These are phyloP conservation scores for Candida andamanensis DNA, from an alignment of 805 yeast genomes.

Conservation along the genomic window DNA sequence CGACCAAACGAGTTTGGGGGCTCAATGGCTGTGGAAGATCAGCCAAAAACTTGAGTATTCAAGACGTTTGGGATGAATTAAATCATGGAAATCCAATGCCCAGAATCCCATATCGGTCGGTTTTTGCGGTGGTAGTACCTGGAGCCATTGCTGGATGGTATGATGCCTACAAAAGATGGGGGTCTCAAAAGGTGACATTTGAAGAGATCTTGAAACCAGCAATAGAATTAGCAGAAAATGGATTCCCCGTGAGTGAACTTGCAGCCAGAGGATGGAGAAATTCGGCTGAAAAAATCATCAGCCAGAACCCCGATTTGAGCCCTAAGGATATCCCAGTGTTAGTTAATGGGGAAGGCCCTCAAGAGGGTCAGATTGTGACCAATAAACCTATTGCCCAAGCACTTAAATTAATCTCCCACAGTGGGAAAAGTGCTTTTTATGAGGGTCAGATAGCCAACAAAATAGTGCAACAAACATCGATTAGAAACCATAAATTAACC, in stretches of 20 bases:
- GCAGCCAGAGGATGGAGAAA: slow-evolving; percentile 46
- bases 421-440: slow-evolving; percentile 66
- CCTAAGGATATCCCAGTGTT: slow-evolving; percentile 27
- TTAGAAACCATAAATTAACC: slow-evolving; percentile 52
- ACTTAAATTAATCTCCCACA: slow-evolving; percentile 44
- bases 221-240: slow-evolving; percentile 62
- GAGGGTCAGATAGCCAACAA: slow-evolving; percentile 65
- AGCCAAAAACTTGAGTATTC: slow-evolving; percentile 46
- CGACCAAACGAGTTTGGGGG: slow-evolving; percentile 52
- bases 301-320: slow-evolving; percentile 27
- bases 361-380: slow-evolving; percentile 49
- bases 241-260: slow-evolving; percentile 61
- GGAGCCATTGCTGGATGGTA: slow-evolving; percentile 81
- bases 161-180: slow-evolving; percentile 66
- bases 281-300: slow-evolving; percentile 34
- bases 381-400: slow-evolving; percentile 53
- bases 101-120: slow-evolving; percentile 49
- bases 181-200: slow-evolving; percentile 59
- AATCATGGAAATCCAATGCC: slow-evolving; percentile 36
- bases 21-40: slow-evolving; percentile 75
- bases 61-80: slow-evolving; percentile 39
- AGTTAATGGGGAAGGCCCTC: slow-evolving; percentile 40
- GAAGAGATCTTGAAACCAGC: slow-evolving; percentile 59
- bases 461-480: slow-evolving; percentile 49
- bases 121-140: slow-evolving; percentile 65